Base-by-base conservation (phyloP, 257 asterid species). In the Capsicum rhomboideum region DNA sequence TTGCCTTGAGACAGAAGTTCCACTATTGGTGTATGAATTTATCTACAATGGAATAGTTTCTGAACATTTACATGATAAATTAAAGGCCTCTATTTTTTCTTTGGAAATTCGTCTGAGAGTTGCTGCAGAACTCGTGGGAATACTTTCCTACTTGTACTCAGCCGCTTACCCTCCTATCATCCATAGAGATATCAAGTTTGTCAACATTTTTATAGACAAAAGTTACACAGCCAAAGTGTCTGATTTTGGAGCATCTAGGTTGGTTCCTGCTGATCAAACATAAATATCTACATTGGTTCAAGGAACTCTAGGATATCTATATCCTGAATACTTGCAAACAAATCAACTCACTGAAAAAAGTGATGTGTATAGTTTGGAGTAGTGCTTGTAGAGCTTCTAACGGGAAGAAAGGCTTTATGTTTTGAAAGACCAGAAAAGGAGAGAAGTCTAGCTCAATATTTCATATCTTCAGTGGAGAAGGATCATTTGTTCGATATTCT, bases 301-400 rank as follows among this genome's bases (percentile, higher is more conserved):
- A 50, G 90, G 90, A 31, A 90, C 91, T 1, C 63, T 68, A 1
- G 89, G 90, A 6, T 90, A 89, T 55, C 14, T 86, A 9, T 90
- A 89, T 64, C 93, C 90, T 6, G 90, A 90, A 37, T 90, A 83
- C 82, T 16, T 87, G 85, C 91, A 83, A 34, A 78, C 89, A 4
- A 56, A 17, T 10, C 31, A 86, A 5, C 66, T 89, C 26, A 89
- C 84, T 0, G 89, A 86, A 79, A 86, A 90, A 61, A 90, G 86
- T 31, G 91, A 87, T 42, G 90, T 87, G 20, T 89, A 90, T 4
- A 90, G 92, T 75, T 89, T 4, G 88, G 90, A 18, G 87, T 88
- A 17, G 89, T 88, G 0, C 87, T 89, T 1, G 14, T 87, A 9
- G 88, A 91, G 78, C 84, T 91, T 11, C 20, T 89, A 6, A 89